A percentile compares a stretch with the other conserved stretches of the same genome.
These are phyloP conservation scores for Candida schatavii DNA, from an alignment of 805 yeast genomes.

Conservation along the genomic window DNA sequence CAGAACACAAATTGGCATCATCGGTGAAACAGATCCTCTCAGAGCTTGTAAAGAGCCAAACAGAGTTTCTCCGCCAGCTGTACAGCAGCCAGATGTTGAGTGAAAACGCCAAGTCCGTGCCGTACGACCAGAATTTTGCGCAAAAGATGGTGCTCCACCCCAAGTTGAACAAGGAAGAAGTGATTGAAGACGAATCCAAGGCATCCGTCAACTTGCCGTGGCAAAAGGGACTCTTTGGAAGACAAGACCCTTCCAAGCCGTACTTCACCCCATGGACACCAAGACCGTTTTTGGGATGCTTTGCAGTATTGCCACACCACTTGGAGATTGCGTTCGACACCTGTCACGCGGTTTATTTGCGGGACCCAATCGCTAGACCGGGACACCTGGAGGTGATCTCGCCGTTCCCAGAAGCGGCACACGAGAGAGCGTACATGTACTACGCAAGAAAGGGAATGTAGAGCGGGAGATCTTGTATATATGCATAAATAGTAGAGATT, in stretches of 20 bases:
- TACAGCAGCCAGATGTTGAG: conserved; percentile 27
- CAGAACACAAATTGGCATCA: conserved; percentile 31
- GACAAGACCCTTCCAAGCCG: conserved; percentile 70
- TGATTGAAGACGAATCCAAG: conserved; percentile 48
- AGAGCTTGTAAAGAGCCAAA: conserved; percentile 33
- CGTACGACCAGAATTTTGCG: conserved; percentile 28
- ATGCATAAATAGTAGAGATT: conserved; percentile 4
- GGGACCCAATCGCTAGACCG: conserved; percentile 97
- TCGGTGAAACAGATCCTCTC: conserved; percentile 32
- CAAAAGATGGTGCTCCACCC: conserved; percentile 28
- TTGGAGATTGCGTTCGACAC: conserved; percentile 86
- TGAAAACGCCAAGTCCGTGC: conserved; percentile 22
- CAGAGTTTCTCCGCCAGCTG: conserved; percentile 29
- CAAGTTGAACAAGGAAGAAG: conserved; percentile 41
- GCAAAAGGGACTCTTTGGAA: conserved; percentile 78
- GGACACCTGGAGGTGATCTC: conserved; percentile 94
- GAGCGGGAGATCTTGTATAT: conserved; percentile 9
- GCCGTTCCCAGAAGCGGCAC: conserved; percentile 78
- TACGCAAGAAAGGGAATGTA: conserved; percentile 71
- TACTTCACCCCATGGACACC: conserved; percentile 98
- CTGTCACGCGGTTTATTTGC: conserved; percentile 93
- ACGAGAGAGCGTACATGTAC: conserved; percentile 94
- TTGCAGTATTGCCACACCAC: conserved; percentile 89
- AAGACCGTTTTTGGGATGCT: conserved; percentile 88
- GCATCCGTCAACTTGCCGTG: conserved; percentile 67